phyloP scores from a whole-genome alignment of 208 protist genomes.

The Lotmaria passim region DNA sequence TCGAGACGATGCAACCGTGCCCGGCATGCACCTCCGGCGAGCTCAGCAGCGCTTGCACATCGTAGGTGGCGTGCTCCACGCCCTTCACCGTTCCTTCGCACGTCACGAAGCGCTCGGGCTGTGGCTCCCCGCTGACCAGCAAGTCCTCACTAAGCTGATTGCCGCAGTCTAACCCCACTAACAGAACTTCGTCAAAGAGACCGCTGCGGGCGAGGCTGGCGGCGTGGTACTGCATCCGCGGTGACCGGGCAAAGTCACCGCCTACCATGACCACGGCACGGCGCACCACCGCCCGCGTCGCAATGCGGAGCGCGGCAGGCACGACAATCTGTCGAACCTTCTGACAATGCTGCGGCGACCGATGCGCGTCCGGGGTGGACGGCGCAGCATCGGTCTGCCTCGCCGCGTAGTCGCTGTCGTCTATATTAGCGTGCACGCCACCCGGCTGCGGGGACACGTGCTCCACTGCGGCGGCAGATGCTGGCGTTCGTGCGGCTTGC shows the following conservation, averaged over 20 bases:
- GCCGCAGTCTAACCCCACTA: conserved; percentile 77
- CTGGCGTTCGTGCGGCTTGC: background rate
- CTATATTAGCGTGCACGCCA: background rate
- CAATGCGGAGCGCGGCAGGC: conserved; percentile 42
- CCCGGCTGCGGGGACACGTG: background rate
- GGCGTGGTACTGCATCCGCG: conserved; percentile 93
- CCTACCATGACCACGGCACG: conserved; percentile 87
- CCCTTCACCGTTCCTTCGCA: conserved; percentile 15
- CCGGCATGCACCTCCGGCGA: conserved; percentile 19
- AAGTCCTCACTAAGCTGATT: conserved; percentile 77
- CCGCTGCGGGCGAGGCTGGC: conserved; percentile 69
- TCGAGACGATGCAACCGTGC: conserved; percentile 39
- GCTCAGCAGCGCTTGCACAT: conserved; percentile 25
- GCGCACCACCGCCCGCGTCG: conserved; percentile 54
- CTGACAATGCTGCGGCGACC: conserved; percentile 4
- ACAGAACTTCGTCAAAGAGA: conserved; percentile 75
- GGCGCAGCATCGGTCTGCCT: background rate
- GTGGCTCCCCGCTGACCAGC: conserved; percentile 37
- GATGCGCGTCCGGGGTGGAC: background rate
- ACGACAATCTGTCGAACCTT: conserved; percentile 34
- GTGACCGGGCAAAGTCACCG: conserved; percentile 88
- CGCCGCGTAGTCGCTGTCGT: background rate
- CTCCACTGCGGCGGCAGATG: background rate
- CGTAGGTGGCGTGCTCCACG: conserved; percentile 16
- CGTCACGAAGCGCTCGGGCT: conserved; percentile 34